Evolutionary conservation across 257 asterid species (phyloP), one percentile per base, ranked within the genome.

Genomic region (Vinca minor): DNA sequence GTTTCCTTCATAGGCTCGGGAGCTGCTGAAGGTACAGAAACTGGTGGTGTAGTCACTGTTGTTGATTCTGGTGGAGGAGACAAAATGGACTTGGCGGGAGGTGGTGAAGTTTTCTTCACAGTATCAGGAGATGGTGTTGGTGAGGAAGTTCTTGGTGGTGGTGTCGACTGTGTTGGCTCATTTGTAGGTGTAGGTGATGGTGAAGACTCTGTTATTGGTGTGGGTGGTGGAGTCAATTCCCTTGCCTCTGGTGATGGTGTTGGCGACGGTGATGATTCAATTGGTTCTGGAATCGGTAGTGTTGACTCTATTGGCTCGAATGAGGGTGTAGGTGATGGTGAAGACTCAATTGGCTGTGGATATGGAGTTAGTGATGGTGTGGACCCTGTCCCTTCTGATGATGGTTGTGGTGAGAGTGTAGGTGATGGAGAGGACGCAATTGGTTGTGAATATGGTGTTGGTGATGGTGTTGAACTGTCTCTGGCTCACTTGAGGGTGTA

Each of bases 11-110:
- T 60, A 28, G 63, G 50, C 6, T 66, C 58, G 15, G 73, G 28
- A 31, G 9, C 25, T 1, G 26, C 48, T 26, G 66, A 35, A 41
- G 62, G 64, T 31, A 18, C 12, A 18, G 47, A 42, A 42, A 61
- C 36, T 42, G 62, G 64, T 14, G 47, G 47, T 13, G 56, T n/a
- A 5, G 49, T 0, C 7, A 14, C 6, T 1, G 49, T 44, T 44
- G 49, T 15, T 44, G 5, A 5, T 17, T 44, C 20, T n/a, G n/a
- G n/a, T n/a, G n/a, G 14, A 34, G 73, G 73, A 1, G 76, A 62
- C 8, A 74, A 38, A 0, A 8, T 0, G 36, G 63, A 41, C 14
- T 18, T 1, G 39, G 55, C 0, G 1, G 73, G 55, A 17, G 63
- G 39, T 38, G 68, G 32, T 0, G 62, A 26, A 34, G 7, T 34